Evolutionary conservation across 495 filamentous ascomycete genomes (phyloP).

Genomic region (Penicillium turbatum): DNA sequence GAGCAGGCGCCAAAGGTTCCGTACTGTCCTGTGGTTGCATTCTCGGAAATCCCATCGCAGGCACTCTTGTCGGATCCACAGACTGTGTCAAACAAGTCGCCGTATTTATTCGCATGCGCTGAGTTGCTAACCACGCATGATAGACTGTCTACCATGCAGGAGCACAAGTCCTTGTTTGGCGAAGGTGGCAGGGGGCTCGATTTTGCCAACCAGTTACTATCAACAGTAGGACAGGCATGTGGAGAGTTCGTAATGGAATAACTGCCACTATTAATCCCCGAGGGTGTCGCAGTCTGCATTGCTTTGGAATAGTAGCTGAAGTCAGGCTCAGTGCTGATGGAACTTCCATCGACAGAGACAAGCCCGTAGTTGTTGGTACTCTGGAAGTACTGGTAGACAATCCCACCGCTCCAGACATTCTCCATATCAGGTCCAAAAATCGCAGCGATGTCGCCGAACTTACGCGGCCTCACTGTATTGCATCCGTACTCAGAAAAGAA

Average conservation of each 20-base stretch:
- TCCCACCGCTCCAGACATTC: constrained; percentile 82
- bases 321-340: constrained; percentile 58
- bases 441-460: constrained; percentile 75
- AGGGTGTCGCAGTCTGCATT: constrained; percentile 63
- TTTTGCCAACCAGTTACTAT: constrained; percentile 62
- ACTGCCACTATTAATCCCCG: constrained; percentile 50
- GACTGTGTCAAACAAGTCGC: constrained; percentile 66
- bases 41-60: constrained; percentile 68
- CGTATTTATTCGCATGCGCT: constrained; percentile 51
- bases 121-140: constrained; percentile 57
- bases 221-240: constrained; percentile 62
- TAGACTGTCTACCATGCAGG: constrained; percentile 71
- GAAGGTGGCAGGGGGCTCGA: constrained; percentile 65
- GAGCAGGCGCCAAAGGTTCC: constrained; percentile 86
- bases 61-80: constrained; percentile 53
- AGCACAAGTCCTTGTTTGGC: constrained; percentile 73
- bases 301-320: constrained; percentile 66
- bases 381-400: constrained; percentile 95
- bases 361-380: constrained; percentile 85
- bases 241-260: constrained; percentile 75
- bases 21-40: constrained; percentile 68
- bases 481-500: constrained; percentile 99
- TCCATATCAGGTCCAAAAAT: constrained; percentile 80
- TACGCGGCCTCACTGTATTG: constrained; percentile 69
- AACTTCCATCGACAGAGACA: constrained; percentile 53